Evolutionary conservation across 2,329 filamentous ascomycete species (phyloP), one percentile per base, ranked within the genome.

Genomic region (Lecanosticta acicola): DNA sequence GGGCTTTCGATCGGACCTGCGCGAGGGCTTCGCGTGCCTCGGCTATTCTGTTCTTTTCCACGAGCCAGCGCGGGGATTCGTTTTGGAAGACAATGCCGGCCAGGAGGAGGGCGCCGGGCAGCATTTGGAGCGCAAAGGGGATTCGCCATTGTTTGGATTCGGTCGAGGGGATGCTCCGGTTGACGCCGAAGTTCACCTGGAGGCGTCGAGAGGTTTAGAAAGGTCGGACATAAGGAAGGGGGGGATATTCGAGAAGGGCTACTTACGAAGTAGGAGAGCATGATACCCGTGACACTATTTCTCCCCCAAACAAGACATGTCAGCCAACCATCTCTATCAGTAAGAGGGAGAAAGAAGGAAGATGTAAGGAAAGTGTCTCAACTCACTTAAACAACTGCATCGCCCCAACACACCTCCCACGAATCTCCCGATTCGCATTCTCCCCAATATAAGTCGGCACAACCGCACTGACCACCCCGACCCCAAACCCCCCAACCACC

Each of bases 31-130:
- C 60, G 5, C 62, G 65, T 1, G 74, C 75, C 16, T 73, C 70
- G 3, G 68, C 61, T 14, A 70, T 60, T 2, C 69, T 67, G 44
- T 71, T 71, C 62, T 76, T 72, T 54, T 73, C 71, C n/a, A 74
- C 70, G n/a, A 77, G 66, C 73, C 73, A 78, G 14, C 75, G 70
- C 1, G 75, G 73, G 2, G 69, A 73, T 48, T 77, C 75, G 43
- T 74, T 75, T 37, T 75, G 66, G 59, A 76, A 76, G 36, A 74
- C 55, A 11, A 77, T 67, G 0, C 74, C 74, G 3, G 67, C 54
- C 8, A 78, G 56, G 41, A 78, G 69, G n/a, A 77, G 53, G 0
- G 66, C 67, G 13, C 74, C 74, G 0, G 75, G 75, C 1, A 78
- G 64, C 44, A 77, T 71, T 57, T 78, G 74, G 8, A 78, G 62